Conservation (phyloP, 768 basidiomycete species). For the Leucocoprinus sp. region DNA sequence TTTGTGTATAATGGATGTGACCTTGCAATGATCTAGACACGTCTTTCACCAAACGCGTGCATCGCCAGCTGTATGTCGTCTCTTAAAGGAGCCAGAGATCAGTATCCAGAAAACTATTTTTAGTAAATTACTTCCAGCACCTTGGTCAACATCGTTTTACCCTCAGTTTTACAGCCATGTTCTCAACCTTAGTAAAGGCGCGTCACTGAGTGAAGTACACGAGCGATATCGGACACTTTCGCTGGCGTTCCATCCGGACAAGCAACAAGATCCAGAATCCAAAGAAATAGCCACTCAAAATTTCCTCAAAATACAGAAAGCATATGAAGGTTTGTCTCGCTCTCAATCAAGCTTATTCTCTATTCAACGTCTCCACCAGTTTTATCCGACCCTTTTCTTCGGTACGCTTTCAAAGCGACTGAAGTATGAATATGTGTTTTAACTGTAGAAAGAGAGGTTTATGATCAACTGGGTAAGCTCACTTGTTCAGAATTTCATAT, state of each 20-base stretch:
- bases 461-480: constrained; percentile 59
- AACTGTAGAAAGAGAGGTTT: constrained; percentile 45
- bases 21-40: no score
- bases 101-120: constrained; percentile 9
- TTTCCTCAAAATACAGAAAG: constrained; percentile 74
- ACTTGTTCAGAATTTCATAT: background rate
- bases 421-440: constrained; percentile 1
- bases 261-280: constrained; percentile 50
- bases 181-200: constrained; percentile 59
- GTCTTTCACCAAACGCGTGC: no score
- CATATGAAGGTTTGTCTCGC: constrained; percentile 60
- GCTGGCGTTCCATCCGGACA: constrained; percentile 80
- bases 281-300: constrained; percentile 54
- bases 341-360: background rate
- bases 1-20: no score
- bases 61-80: no score
- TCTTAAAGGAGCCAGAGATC: background rate
- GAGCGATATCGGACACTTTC: constrained; percentile 68
- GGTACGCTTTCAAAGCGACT: constrained; percentile 30
- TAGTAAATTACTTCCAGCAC: no score
- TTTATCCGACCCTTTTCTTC: constrained; percentile 62
- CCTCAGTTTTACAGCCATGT: constrained; percentile 38
- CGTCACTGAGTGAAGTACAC: constrained; percentile 61
- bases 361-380: constrained; percentile 29
- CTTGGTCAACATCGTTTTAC: no score